These are phyloP conservation scores for Leishmania arabica DNA, from an alignment of 208 protist species.

Conservation along the genomic window DNA sequence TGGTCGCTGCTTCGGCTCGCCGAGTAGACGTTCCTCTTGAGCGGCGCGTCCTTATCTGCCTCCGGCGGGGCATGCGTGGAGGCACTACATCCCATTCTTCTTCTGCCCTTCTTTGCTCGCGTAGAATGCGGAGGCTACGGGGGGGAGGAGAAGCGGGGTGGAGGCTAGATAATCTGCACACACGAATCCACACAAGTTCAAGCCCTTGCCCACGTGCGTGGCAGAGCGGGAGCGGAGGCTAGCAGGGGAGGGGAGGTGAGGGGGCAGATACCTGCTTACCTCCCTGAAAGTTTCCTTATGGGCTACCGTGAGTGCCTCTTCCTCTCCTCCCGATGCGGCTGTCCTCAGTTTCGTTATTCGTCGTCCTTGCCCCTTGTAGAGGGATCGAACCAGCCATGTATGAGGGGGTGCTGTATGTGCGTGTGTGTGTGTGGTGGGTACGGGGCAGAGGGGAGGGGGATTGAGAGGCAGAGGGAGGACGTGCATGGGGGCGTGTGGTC, in stretches of 20 bases:
- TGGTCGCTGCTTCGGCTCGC: neutral
- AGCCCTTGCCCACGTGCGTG: neutral
- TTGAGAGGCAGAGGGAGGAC: neutral
- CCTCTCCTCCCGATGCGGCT: neutral
- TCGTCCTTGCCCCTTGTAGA: neutral
- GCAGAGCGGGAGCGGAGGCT: neutral
- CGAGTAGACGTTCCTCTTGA: neutral
- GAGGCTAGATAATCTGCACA: neutral
- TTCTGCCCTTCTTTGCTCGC: neutral
- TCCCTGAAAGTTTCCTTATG: neutral
- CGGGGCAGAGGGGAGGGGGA: neutral
- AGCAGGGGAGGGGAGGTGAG: neutral
- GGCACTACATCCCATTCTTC: constrained; percentile 5
- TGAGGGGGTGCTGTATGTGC: neutral
- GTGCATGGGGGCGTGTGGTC: neutral
- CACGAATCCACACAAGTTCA: neutral
- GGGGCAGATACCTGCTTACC: neutral
- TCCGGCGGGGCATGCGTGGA: neutral
- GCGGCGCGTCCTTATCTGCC: neutral
- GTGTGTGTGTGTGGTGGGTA: constrained; percentile 3
- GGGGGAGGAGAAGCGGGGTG: neutral
- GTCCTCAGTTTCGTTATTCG: neutral
- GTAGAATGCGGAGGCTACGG: neutral
- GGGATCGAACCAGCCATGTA: neutral
- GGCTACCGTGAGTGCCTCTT: too few relatives aligned